phyloP scores from a whole-genome alignment of 2,329 filamentous ascomycete species.

The Penicillium sp. region DNA sequence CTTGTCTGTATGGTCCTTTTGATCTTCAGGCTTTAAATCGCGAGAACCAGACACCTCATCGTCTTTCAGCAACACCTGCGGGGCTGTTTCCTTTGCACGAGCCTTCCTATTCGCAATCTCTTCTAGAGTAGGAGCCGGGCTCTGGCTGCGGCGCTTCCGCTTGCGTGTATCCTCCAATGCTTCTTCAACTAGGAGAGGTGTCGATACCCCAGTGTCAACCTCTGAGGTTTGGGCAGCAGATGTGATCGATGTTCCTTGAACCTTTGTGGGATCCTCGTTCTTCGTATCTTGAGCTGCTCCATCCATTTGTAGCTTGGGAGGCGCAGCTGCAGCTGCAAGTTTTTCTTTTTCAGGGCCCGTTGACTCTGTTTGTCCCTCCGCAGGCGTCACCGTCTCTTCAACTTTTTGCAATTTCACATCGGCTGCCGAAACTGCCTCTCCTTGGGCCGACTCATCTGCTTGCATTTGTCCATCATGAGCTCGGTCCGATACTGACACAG shows the following conservation, averaged over 20 bases:
- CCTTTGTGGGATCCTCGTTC: constrained; percentile 19
- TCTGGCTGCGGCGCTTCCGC: constrained; percentile 65
- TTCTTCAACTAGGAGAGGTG: constrained; percentile 35
- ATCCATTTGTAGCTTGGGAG: background rate
- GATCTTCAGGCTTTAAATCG: constrained; percentile 21
- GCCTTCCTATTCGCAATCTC: constrained; percentile 57
- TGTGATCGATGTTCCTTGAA: constrained; percentile 16
- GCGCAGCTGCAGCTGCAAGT: background rate
- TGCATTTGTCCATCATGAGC: constrained; percentile 10
- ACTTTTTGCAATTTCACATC: background rate
- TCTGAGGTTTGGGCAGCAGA: constrained; percentile 25
- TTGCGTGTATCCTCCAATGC: constrained; percentile 58
- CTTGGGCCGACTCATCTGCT: constrained; percentile 1
- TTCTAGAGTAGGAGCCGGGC: constrained; percentile 56
- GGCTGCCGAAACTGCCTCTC: background rate
- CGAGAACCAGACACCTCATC: constrained; percentile 19
- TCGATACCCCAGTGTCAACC: constrained; percentile 26
- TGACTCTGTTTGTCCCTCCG: background rate
- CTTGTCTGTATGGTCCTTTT: constrained; percentile 18
- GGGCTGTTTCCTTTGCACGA: constrained; percentile 47
- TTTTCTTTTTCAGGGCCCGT: background rate
- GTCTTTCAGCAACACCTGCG: constrained; percentile 32
- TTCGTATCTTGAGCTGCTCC: background rate
- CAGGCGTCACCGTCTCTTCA: constrained; percentile 20
- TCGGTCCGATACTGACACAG: constrained; percentile 1